Conservation (phyloP, 2,329 filamentous ascomycete genomes). For the Diaporthe sp. region DNA sequence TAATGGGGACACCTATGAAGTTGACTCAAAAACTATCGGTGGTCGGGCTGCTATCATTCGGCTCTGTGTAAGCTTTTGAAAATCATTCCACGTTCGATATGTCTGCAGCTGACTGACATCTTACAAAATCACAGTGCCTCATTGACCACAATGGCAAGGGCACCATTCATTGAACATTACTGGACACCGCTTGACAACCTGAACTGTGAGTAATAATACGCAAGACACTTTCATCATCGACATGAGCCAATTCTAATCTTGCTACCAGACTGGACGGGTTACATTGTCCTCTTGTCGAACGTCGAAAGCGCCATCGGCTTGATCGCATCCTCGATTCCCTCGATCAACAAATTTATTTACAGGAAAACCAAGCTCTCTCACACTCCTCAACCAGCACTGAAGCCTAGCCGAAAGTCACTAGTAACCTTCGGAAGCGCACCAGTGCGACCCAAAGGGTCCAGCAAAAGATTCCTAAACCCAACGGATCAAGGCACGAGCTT, state of each 20-base stretch:
- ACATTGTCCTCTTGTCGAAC: constrained; percentile 43
- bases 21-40: constrained; percentile 42
- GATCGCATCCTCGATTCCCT: constrained; percentile 35
- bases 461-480: constrained; percentile 24
- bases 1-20: constrained; percentile 50
- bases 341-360: constrained; percentile 32
- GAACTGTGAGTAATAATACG: constrained; percentile 39
- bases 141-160: constrained; percentile 43
- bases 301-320: constrained; percentile 41
- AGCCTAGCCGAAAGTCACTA: constrained; percentile 6
- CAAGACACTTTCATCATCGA: neutral
- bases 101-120: neutral
- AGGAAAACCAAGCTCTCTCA: neutral
- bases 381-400: neutral
- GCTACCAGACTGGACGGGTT: constrained; percentile 42
- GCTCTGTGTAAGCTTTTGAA: constrained; percentile 42
- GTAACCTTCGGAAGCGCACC: constrained; percentile 31
- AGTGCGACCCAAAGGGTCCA: constrained; percentile 14
- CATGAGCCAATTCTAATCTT: neutral
- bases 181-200: constrained; percentile 42
- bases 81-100: neutral
- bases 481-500: constrained; percentile 33
- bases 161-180: constrained; percentile 43
- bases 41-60: constrained; percentile 44
- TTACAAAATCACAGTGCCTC: constrained; percentile 39